Base-by-base conservation (phyloP, 768 basidiomycete species). In the Lactarius evosmus region DNA sequence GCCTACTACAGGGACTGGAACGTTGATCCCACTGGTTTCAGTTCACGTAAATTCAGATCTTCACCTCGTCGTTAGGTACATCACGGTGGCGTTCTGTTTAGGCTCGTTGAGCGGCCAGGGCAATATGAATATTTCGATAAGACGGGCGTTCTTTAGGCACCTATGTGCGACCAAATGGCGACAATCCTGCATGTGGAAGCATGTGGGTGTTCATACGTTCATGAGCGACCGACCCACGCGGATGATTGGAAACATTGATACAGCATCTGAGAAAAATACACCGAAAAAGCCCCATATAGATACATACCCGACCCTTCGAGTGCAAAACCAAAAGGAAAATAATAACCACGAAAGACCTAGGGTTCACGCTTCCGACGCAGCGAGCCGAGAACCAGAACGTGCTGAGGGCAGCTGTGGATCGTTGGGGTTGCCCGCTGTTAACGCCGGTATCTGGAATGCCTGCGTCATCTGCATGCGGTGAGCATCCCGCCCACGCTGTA, bases 381-480 rank as follows among this genome's bases (percentile, higher is more conserved):
- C 36, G 46, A 69, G 59, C 8, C 68, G 66, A 32, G 66, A 60
- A 32, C 66, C 63, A 27, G 68, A 50, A 25, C 68, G 66, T 7
- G 68, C 60, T n/a, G 68, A 56, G 25, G 63, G 54, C 51, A 64
- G 61, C 19, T 63, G 54, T 29, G 49, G 16, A n/a, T 69, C 63
- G 17, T 46, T 53, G 27, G 60, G 56, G 27, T 41, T 60, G 34
- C 51, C 38, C 27, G 56, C 17, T 30, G 41, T 12, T 11, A 61
- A 46, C 17, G 58, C 22, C 25, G 66, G 66, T 11, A 62, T 50
- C 56, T 64, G 68, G 57, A 69, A 69, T 22, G 62, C 60, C 66
- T 69, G 66, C 33, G 34, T 70, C 68, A 69, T 73, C 70, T 66
- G 38, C 16, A 19, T 9, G 33, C 33, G 4, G 29, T 59, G n/a